Evolutionary conservation across 2,329 filamentous ascomycete species (phyloP), one percentile per base, ranked within the genome.

Genomic region (Xylariaceae sp.): DNA sequence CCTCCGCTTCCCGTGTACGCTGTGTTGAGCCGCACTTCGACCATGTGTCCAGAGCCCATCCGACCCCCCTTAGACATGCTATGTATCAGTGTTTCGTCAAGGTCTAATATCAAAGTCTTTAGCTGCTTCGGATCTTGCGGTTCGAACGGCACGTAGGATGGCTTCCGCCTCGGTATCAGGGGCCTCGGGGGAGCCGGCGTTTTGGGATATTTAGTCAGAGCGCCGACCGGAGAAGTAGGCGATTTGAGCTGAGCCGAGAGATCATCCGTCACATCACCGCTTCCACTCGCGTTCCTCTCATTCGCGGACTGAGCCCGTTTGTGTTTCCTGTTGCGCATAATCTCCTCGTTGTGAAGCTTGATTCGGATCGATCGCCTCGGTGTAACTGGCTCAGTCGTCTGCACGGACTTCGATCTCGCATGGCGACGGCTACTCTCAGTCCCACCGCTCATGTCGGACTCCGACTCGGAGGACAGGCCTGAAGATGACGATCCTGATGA

Each of bases 1-100:
- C 88, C 86, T 37, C 84, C 86, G 52, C 84, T 82, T 57, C 85
- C 87, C 50, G 90, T 82, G 57, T 85, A 77, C 62, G 85, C 86
- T 59, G 87, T 87, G 72, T 89, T 90, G 61, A 96, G 82, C 68
- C 92, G 92, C 64, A 99, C 94, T 77, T 99, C 94, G 55, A 99
- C 92, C 94, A 99, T 99, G 76, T 99, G 94, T 15, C 94, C 94
- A 17, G 90, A 93, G 68, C 90, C 93, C 88, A 96, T 96, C 60
- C 93, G 85, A 56, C 93, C 92, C 35, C 94, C 94, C 73, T 97
- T 97, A 61, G 93, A 92, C 82, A 97, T 92, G 74, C 92, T 97
- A 80, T 99, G 94, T 66, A 99, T 99, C 66, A 99, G 78, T 0
- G 94, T 99, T 76, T 99, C 94, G 74, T 99, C 94, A 15, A 99